A percentile compares a stretch with the other conserved stretches of the same genome.
phyloP scores from a whole-genome alignment of 495 filamentous ascomycete genomes.

The Tuber borchii region DNA sequence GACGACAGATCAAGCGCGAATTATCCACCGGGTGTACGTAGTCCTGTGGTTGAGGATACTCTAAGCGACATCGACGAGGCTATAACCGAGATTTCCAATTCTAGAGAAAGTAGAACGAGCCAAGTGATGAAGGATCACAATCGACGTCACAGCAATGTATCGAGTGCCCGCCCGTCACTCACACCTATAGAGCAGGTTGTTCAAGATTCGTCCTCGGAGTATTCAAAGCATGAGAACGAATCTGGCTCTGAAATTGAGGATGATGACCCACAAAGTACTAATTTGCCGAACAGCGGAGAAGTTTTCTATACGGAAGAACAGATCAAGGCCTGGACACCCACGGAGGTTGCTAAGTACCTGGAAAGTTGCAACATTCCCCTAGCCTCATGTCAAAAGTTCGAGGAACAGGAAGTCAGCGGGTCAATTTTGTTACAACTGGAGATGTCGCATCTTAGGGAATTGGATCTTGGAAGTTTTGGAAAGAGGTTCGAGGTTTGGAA shows the following conservation, averaged over 20 bases:
- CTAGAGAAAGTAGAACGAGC: conserved; percentile 24
- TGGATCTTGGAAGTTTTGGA: conserved; percentile 71
- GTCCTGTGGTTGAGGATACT: conserved; percentile 92
- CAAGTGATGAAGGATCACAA: conserved; percentile 28
- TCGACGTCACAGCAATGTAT: conserved; percentile 78
- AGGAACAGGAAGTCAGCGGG: conserved; percentile 91
- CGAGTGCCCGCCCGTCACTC: conserved; percentile 49
- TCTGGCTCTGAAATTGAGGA: conserved; percentile 63
- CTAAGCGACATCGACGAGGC: conserved; percentile 97
- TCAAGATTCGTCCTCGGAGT: conserved; percentile 41
- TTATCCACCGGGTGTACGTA: conserved; percentile 48
- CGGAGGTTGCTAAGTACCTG: conserved; percentile 76
- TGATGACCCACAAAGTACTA: conserved; percentile 52
- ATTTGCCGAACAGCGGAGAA: conserved; percentile 26
- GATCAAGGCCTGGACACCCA: conserved; percentile 67
- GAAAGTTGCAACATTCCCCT: conserved; percentile 73
- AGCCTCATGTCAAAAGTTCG: conserved; percentile 83
- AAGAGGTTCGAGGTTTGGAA: conserved; percentile 43
- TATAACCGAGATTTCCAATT: conserved; percentile 71
- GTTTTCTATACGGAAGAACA: conserved; percentile 54
- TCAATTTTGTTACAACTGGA: conserved; percentile 70
- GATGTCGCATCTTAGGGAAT: conserved; percentile 95
- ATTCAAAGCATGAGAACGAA: conserved; percentile 38
- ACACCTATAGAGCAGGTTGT: conserved; percentile 45
- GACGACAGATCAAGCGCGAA: conserved; percentile 28